Evolutionary conservation across 257 asterid genomes (phyloP), one percentile per base, ranked within the genome.

Genomic region (Linaria vulgaris): DNA sequence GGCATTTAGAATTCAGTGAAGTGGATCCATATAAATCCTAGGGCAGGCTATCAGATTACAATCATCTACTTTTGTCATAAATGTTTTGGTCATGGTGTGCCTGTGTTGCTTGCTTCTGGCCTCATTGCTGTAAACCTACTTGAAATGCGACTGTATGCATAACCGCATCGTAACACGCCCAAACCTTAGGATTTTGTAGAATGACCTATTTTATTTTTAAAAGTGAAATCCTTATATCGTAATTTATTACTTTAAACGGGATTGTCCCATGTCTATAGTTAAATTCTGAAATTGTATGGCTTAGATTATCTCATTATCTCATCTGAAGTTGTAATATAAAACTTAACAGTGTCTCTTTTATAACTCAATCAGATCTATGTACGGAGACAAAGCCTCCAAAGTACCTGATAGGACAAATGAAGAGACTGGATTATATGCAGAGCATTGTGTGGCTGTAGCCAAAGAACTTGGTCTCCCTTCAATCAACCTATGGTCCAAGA

Each of bases 401-500:
- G 52, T 69, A 46, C 82, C 96, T 24, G 97, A 91, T 63, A 83
- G 96, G 76, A 86, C 95, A 25, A 88, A 75, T 44, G 96, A 83
- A 79, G 77, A 59, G 55, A 13, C 91, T 4, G 88, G 90, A 67
- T 72, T 38, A 52, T 94, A 94, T 64, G 96, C 95, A 0, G 80
- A 78, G 64, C 75, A 79, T 61, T 94, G 99, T 52, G 76, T 83
- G 59, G 75, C 71, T 58, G 67, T 94, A 72, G 95, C 95, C 68
- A 56, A 63, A 69, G 96, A 94, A 63, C 83, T 90, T 16, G 86
- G 81, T 71, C 79, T 87, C 50, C 94, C 95, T 64, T 90, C 84
- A 3, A 22, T 94, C 71, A 72, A 87, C 77, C 75, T 94, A 14
- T 94, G 99, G 99, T 81, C 96, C 68, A 87, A 83, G 74, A 90